Conservation (phyloP, 768 basidiomycete genomes). For the Suillus luteus region DNA sequence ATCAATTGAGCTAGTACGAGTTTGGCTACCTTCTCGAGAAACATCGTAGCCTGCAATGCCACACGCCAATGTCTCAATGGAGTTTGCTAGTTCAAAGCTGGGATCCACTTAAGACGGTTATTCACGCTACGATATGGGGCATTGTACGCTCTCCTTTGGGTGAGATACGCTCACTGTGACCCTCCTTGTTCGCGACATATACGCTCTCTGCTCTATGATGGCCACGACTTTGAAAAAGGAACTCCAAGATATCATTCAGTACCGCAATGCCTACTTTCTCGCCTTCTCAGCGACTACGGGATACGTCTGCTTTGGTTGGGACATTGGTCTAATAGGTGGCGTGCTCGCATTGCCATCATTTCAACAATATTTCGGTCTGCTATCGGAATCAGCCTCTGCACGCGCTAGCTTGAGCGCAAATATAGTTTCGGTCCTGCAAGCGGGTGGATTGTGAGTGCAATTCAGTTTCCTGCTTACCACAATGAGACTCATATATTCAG, state of each 20-base stretch:
- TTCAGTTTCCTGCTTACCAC: not conserved
- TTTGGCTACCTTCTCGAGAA: not conserved
- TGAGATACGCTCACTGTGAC: not conserved
- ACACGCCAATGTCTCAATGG: not conserved
- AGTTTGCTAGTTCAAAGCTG: not conserved
- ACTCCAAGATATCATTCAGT: constrained; percentile 24
- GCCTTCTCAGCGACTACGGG: constrained; percentile 37
- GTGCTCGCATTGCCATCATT: constrained; percentile 39
- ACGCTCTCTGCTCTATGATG: constrained; percentile 16
- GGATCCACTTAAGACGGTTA: not conserved
- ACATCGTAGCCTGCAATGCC: not conserved
- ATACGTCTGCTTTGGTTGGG: constrained; percentile 40
- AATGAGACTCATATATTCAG: constrained; percentile 12
- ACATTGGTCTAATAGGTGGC: constrained; percentile 40
- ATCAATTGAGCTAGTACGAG: not conserved
- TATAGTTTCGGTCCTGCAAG: constrained; percentile 41
- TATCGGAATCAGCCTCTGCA: constrained; percentile 26
- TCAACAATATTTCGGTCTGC: constrained; percentile 36
- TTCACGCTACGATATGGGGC: not conserved
- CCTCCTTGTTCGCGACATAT: too few species aligned
- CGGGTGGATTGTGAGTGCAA: constrained; percentile 35
- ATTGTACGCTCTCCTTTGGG: not conserved
- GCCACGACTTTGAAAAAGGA: constrained; percentile 21
- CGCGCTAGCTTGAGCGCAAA: constrained; percentile 35
- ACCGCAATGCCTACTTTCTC: constrained; percentile 38